Evolutionary conservation across 2,329 filamentous ascomycete genomes (phyloP).

Genomic region (Penicillium sp.): DNA sequence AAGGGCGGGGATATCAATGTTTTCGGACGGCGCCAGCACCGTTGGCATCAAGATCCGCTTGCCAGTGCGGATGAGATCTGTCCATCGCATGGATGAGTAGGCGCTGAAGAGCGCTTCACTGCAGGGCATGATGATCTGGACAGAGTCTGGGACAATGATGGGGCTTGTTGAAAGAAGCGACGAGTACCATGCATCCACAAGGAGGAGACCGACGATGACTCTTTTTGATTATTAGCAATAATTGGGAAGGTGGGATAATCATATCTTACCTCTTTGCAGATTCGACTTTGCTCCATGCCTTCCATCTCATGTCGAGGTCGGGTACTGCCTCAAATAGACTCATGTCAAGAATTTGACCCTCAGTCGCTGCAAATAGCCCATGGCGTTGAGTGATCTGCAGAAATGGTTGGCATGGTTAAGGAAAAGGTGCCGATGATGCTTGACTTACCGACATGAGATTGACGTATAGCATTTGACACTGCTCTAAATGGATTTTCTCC

Average conservation of each 20-base stretch:
- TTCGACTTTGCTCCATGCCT: conserved; percentile 51
- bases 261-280: conserved; percentile 44
- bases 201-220: conserved; percentile 46
- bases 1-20: conserved; percentile 32
- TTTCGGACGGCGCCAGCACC: conserved; percentile 35
- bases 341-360: conserved; percentile 42
- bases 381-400: conserved; percentile 45
- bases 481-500: conserved; percentile 45
- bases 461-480: conserved; percentile 50
- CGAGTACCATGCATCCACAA: conserved; percentile 48
- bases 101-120: conserved; percentile 46
- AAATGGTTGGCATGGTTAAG: conserved; percentile 3
- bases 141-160: conserved; percentile 45
- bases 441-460: conserved; percentile 44
- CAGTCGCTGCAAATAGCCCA: conserved; percentile 48
- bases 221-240: conserved; percentile 18
- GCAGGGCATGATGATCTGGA: conserved; percentile 46
- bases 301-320: conserved; percentile 48
- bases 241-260: background rate
- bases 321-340: conserved; percentile 42
- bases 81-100: conserved; percentile 36
- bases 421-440: background rate
- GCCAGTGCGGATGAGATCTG: conserved; percentile 34
- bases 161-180: conserved; percentile 47
- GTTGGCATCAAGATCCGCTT: conserved; percentile 34